phyloP scores from a whole-genome alignment of 2,329 filamentous ascomycete species.

The Monilinia aucupariae region DNA sequence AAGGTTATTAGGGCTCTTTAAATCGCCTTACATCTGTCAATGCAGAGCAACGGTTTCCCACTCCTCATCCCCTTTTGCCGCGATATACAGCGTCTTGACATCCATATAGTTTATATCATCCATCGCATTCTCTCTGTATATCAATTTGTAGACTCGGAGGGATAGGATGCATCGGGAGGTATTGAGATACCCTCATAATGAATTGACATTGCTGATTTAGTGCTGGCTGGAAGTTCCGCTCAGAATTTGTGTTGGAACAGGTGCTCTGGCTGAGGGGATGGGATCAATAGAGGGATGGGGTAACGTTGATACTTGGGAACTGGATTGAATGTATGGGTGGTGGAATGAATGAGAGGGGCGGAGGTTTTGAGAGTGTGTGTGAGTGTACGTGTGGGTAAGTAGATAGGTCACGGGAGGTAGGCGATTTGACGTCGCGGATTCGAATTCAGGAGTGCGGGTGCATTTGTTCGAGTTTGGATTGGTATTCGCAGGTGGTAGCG shows the following conservation, averaged over 20 bases:
- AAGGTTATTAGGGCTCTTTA: no score
- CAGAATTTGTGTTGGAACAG: neutral
- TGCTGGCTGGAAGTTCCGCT: neutral
- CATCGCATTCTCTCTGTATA: neutral
- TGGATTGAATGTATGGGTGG: neutral
- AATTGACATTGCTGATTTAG: neutral
- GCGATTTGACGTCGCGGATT: neutral
- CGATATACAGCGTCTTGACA: slow-evolving; percentile 19
- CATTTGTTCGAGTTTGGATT: neutral
- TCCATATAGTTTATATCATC: neutral
- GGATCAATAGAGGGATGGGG: no score
- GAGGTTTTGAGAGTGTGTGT: neutral
- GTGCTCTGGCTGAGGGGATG: no score
- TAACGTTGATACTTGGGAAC: slow-evolving; percentile 1
- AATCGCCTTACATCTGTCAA: neutral
- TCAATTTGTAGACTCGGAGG: neutral
- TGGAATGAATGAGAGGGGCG: neutral
- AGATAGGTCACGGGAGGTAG: neutral
- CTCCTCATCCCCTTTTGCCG: slow-evolving; percentile 1
- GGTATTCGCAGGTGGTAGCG: neutral
- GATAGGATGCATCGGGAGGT: neutral
- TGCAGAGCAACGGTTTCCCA: slow-evolving; percentile 13
- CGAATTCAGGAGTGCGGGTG: no score
- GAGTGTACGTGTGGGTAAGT: neutral
- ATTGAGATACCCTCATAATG: slow-evolving; percentile 20